phyloP scores from a whole-genome alignment of 1,284 basidiomycete genomes.

The Moesziomyces aphidis region DNA sequence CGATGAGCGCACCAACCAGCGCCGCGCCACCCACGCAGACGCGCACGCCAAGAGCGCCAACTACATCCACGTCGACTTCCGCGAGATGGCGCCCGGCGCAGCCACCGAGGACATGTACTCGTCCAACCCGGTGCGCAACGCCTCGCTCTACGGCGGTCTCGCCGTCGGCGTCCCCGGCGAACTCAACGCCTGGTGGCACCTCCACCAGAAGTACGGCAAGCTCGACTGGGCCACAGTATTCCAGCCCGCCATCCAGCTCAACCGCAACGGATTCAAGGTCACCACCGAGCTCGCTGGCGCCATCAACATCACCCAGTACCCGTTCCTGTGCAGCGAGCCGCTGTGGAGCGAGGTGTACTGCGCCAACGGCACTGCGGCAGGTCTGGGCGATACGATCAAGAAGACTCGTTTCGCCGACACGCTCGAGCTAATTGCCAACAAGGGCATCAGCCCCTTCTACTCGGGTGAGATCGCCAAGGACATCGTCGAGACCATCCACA shows the following conservation, averaged over 20 bases:
- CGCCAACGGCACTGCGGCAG: slow-evolving; percentile 51
- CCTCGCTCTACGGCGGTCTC: slow-evolving; percentile 55
- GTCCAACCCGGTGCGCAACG: slow-evolving; percentile 31
- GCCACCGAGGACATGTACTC: slow-evolving; percentile 68
- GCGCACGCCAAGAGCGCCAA: slow-evolving; percentile 43
- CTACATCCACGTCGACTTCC: slow-evolving; percentile 69
- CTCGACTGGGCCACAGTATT: slow-evolving; percentile 65
- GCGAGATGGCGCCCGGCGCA: slow-evolving; percentile 69
- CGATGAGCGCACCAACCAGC: slow-evolving; percentile 22
- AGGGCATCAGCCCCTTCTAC: slow-evolving; percentile 61
- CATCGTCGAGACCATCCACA: slow-evolving; percentile 53
- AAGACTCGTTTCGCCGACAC: slow-evolving; percentile 51
- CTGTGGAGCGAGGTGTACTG: slow-evolving; percentile 59
- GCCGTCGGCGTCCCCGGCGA: slow-evolving; percentile 68
- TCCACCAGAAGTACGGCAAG: slow-evolving; percentile 64
- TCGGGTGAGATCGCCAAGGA: slow-evolving; percentile 52
- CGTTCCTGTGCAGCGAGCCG: slow-evolving; percentile 62
- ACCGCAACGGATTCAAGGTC: slow-evolving; percentile 63
- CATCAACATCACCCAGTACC: slow-evolving; percentile 36
- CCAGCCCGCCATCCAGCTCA: slow-evolving; percentile 61
- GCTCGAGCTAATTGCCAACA: slow-evolving; percentile 44
- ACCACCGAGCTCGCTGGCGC: slow-evolving; percentile 53
- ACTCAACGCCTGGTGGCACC: slow-evolving; percentile 64
- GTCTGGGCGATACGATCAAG: slow-evolving; percentile 58
- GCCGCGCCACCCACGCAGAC: slow-evolving; percentile 18